phyloP scores from a whole-genome alignment of 2,329 filamentous ascomycete genomes.

The Byssothecium circinans region DNA sequence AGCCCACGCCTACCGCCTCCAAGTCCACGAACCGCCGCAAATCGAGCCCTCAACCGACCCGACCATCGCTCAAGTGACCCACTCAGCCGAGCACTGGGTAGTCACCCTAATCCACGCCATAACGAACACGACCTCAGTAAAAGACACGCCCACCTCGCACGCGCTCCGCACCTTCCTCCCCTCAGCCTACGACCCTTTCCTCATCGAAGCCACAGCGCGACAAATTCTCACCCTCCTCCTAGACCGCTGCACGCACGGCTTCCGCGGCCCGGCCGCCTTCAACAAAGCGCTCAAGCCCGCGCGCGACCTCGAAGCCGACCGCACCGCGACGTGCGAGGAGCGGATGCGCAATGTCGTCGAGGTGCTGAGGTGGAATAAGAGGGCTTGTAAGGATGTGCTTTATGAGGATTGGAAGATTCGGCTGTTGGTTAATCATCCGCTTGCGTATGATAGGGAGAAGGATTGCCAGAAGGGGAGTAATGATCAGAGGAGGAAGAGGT shows the following conservation, averaged over 20 bases:
- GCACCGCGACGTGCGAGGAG: constrained; percentile 13
- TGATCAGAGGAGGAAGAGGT: constrained; percentile 16
- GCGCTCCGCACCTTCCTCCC: constrained; percentile 14
- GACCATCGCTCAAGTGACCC: constrained; percentile 10
- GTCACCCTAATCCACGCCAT: constrained; percentile 9
- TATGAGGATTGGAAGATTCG: constrained; percentile 21
- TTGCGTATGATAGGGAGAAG: constrained; percentile 17
- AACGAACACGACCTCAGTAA: constrained; percentile 11
- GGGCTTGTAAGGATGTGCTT: constrained; percentile 19
- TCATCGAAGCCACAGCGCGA: constrained; percentile 14
- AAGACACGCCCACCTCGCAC: constrained; percentile 11
- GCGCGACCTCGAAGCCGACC: constrained; percentile 8
- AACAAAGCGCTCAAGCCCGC: constrained; percentile 15
- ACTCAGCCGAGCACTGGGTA: constrained; percentile 16
- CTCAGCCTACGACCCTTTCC: constrained; percentile 1
- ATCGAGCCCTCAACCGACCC: constrained; percentile 7
- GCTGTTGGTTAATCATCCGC: constrained; percentile 17
- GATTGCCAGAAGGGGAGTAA: constrained; percentile 19
- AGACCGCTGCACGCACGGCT: constrained; percentile 17
- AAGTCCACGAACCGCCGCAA: constrained; percentile 13
- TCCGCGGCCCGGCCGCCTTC: constrained; percentile 13
- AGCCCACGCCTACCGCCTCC: constrained; percentile 12
- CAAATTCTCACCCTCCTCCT: constrained; percentile 13
- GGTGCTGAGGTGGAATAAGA: constrained; percentile 16
- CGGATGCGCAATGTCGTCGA: constrained; percentile 11